A percentile compares a stretch with the other conserved stretches of the same genome.
These are phyloP conservation scores for Diaporthe amygdali DNA, from an alignment of 2,329 filamentous ascomycete species.

Conservation along the genomic window DNA sequence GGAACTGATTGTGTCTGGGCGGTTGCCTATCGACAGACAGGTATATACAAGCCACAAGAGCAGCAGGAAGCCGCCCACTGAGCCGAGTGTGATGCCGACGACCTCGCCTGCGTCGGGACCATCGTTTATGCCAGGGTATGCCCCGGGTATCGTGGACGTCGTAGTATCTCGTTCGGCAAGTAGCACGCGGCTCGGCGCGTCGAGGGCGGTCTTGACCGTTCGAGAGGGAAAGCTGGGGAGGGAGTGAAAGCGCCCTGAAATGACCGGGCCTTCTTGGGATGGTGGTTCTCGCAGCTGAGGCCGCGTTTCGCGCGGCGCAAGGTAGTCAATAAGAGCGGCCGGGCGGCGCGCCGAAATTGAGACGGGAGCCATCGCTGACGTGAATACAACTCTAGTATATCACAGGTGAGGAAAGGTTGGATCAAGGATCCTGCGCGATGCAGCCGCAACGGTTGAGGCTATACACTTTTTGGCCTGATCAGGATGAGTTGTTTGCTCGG, in stretches of 20 bases:
- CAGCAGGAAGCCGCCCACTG: slow-evolving; percentile 49
- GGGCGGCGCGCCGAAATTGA: slow-evolving; percentile 11
- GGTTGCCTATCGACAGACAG: slow-evolving; percentile 37
- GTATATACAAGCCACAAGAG: slow-evolving; percentile 39
- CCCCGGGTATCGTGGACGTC: slow-evolving; percentile 35
- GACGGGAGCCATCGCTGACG: slow-evolving; percentile 20
- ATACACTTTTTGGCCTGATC: background rate
- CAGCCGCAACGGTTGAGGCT: background rate
- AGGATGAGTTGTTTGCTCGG: background rate
- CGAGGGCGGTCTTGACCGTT: slow-evolving; percentile 9
- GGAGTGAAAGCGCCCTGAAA: slow-evolving; percentile 7
- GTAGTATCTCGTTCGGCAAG: slow-evolving; percentile 27
- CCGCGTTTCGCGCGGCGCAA: background rate
- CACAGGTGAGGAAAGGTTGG: background rate
- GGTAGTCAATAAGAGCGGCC: background rate
- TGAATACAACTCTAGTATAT: background rate
- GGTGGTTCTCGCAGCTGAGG: slow-evolving; percentile 17
- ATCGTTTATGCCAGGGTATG: slow-evolving; percentile 34
- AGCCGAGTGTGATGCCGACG: slow-evolving; percentile 44
- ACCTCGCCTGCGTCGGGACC: slow-evolving; percentile 41
- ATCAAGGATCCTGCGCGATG: background rate
- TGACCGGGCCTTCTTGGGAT: background rate
- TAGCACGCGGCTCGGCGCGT: slow-evolving; percentile 25
- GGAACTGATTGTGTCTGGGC: slow-evolving; percentile 24
- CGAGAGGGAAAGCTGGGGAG: background rate